These are phyloP conservation scores for Neonectria faginata DNA, from an alignment of 2,329 filamentous ascomycete genomes.

Conservation along the genomic window DNA sequence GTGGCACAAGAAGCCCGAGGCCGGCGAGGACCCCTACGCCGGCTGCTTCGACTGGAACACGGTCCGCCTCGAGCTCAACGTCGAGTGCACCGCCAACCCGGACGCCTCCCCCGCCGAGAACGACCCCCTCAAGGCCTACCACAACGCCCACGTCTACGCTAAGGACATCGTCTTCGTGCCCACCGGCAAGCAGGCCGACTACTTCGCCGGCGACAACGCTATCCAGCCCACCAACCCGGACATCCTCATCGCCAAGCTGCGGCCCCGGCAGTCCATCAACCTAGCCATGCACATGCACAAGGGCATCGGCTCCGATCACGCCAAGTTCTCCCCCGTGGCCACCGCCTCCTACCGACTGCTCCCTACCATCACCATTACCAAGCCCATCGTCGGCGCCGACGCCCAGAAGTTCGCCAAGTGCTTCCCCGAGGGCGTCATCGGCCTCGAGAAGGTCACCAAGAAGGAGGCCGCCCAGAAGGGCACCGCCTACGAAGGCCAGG, in stretches of 20 bases:
- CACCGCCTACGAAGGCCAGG: slow-evolving; percentile 77
- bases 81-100: slow-evolving; percentile 83
- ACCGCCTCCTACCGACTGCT: slow-evolving; percentile 93
- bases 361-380: slow-evolving; percentile 84
- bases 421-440: slow-evolving; percentile 91
- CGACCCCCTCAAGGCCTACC: slow-evolving; percentile 86
- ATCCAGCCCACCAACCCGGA: slow-evolving; percentile 88
- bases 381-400: slow-evolving; percentile 86
- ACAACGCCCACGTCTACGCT: slow-evolving; percentile 86
- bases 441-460: slow-evolving; percentile 76
- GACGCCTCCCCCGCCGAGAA: slow-evolving; percentile 78
- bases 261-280: slow-evolving; percentile 88
- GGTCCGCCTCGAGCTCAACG: slow-evolving; percentile 79
- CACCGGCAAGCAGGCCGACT: slow-evolving; percentile 76
- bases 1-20: slow-evolving; percentile 79
- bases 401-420: slow-evolving; percentile 90
- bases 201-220: slow-evolving; percentile 74
- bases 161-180: slow-evolving; percentile 81
- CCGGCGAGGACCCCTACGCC: slow-evolving; percentile 71
- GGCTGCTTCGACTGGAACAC: slow-evolving; percentile 86
- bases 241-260: slow-evolving; percentile 93
- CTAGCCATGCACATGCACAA: slow-evolving; percentile 94
- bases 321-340: slow-evolving; percentile 96
- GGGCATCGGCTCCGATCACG: slow-evolving; percentile 92
- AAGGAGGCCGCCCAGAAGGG: slow-evolving; percentile 71